Conservation (phyloP, 2,329 filamentous ascomycete species). For the Elsinoe fawcettii region DNA sequence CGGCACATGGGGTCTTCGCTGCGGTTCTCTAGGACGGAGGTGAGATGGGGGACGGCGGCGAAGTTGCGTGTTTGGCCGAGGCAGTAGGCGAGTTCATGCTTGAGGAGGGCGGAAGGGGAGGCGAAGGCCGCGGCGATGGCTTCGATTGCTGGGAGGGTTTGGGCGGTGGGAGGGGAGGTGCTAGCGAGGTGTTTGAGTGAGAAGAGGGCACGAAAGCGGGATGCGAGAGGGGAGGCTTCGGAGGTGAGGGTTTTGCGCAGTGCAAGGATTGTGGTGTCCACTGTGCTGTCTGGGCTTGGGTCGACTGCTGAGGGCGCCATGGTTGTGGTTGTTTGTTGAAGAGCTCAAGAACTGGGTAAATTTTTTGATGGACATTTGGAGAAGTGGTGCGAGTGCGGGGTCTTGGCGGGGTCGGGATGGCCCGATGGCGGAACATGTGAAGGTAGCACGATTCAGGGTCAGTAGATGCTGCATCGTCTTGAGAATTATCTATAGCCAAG, state of each 20-base stretch:
- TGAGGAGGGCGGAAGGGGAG: constrained; percentile 81
- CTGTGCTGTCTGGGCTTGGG: background rate
- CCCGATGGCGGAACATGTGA: constrained; percentile 10
- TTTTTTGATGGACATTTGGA: background rate
- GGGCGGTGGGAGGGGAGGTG: constrained; percentile 48
- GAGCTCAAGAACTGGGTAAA: background rate
- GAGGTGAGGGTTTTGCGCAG: constrained; percentile 71
- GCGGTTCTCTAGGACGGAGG: constrained; percentile 64
- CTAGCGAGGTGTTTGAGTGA: constrained; percentile 90
- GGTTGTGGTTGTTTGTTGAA: background rate
- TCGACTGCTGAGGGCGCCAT: constrained; percentile 22
- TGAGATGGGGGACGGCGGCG: constrained; percentile 64
- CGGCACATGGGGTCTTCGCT: constrained; percentile 91
- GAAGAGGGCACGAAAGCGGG: constrained; percentile 93
- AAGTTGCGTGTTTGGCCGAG: constrained; percentile 80
- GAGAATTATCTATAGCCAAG: no score
- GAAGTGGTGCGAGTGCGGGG: constrained; percentile 5
- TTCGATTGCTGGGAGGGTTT: constrained; percentile 56
- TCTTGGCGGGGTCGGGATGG: constrained; percentile 5
- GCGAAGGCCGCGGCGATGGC: constrained; percentile 83
- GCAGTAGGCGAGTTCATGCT: constrained; percentile 96
- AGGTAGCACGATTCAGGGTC: background rate
- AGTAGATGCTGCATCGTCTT: background rate
- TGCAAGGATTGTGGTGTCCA: constrained; percentile 46
- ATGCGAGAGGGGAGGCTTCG: constrained; percentile 72